These are phyloP conservation scores for Castanospermum australe DNA, from an alignment of 306 rosid species.

Conservation along the genomic window DNA sequence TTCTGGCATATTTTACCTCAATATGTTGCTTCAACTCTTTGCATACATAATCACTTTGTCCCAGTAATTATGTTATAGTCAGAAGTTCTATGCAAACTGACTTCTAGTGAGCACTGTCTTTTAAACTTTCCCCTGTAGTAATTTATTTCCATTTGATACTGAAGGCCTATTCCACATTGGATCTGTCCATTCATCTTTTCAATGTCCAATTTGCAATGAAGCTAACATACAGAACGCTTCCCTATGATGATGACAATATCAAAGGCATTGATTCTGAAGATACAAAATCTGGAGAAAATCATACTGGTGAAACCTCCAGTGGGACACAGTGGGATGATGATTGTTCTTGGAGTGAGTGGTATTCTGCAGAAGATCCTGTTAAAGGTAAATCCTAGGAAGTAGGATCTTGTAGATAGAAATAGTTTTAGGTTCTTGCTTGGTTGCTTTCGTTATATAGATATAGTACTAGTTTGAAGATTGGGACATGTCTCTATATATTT, in stretches of 20 bases:
- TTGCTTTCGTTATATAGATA: not conserved
- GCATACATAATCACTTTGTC: not conserved
- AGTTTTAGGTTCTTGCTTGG: not conserved
- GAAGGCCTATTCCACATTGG: conserved; percentile 73
- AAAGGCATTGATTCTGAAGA: conserved; percentile 48
- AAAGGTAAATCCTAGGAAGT: conserved; percentile 51
- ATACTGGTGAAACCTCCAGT: conserved; percentile 35
- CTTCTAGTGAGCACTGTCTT: conserved; percentile 2
- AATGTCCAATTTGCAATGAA: conserved; percentile 70
- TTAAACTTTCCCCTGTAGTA: conserved; percentile 17
- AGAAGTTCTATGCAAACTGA: conserved; percentile 18
- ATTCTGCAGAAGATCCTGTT: conserved; percentile 82
- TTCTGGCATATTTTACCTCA: conserved; percentile 7
- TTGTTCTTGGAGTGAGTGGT: conserved; percentile 90
- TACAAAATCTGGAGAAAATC: conserved; percentile 43
- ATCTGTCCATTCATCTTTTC: conserved; percentile 57
- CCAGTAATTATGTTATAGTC: not conserved
- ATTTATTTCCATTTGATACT: conserved; percentile 34
- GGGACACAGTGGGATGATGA: conserved; percentile 76
- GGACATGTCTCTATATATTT: not conserved
- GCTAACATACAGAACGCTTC: conserved; percentile 70
- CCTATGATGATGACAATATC: conserved; percentile 49
- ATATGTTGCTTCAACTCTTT: not conserved
- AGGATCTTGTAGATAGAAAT: conserved; percentile 13
- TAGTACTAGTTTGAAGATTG: not conserved